phyloP scores from a whole-genome alignment of 2,329 filamentous ascomycete genomes.

The Curvularia lunata region DNA sequence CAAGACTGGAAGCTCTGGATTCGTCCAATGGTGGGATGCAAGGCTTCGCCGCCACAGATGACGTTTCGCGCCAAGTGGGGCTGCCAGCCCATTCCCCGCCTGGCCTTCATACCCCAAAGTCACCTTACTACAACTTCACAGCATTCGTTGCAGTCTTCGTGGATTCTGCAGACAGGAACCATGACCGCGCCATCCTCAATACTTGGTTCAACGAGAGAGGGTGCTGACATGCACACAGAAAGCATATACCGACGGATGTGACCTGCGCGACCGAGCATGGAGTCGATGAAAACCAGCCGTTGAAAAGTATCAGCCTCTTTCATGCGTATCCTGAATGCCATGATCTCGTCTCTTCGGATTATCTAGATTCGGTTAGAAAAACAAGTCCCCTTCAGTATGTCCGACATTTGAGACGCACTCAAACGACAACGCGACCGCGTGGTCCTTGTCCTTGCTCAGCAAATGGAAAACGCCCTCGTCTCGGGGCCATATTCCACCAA shows the following conservation, averaged over 20 bases:
- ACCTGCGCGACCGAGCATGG: neutral
- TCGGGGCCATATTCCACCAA: neutral
- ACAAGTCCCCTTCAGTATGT: neutral
- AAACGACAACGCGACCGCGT: neutral
- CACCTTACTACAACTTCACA: neutral
- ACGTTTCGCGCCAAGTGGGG: conserved; percentile 23
- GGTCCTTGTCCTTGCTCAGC: neutral
- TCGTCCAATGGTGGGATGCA: conserved; percentile 15
- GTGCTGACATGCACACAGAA: neutral
- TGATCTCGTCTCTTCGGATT: neutral
- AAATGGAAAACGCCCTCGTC: neutral
- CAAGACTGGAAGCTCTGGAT: conserved; percentile 8
- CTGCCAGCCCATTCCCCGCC: neutral
- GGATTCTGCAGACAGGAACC: neutral
- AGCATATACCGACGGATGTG: neutral
- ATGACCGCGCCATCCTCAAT: neutral
- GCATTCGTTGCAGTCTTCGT: neutral
- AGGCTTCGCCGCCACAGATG: conserved; percentile 21
- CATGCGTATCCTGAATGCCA: neutral
- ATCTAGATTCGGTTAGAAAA: neutral
- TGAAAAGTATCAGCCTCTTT: neutral
- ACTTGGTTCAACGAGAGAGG: neutral
- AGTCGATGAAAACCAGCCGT: neutral
- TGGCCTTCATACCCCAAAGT: neutral
- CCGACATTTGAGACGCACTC: neutral